Base-by-base conservation (phyloP, 306 rosid genomes). In the Ceratonia siliqua region DNA sequence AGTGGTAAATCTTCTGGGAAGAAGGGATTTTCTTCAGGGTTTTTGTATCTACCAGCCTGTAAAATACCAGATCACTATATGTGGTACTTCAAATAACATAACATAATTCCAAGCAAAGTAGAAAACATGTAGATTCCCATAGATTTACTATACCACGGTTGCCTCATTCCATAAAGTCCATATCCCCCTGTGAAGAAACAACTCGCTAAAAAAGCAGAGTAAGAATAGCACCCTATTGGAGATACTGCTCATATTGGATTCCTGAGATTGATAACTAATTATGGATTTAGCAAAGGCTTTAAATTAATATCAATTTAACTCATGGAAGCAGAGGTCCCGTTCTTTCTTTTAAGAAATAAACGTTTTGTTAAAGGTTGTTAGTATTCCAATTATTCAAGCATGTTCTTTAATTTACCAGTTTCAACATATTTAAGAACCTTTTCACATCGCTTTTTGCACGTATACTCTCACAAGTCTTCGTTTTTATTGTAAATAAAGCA, bases 1-100 rank as follows among this genome's bases (percentile, higher is more conserved):
- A 73, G 74, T 20, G 87, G 88, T 49, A 89, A 70, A 66, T 67
- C 33, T 21, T 75, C 75, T 0, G 89, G 92, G 74, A 77, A 89
- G 70, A 87, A 87, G 0, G 97, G 86, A 45, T 74, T 77, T 74
- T 87, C 92, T 87, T 87, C 95, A 28, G 86, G 97, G 64, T 64
- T 85, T 64, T 46, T 76, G 67, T 82, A 91, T 72, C 85, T 79
- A 43, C 92, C 92, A 18, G 86, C 86, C 95, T 91, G 87, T 24
- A 75, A 61, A 42, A 78, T 32, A 55, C 50, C 58, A 27, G 6
- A 41, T 70, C 28, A 78, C 6, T 8, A 25, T 7, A 21, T 20
- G 15, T 5, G 13, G 46, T 3, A 36, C 2, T 62, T 62, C n/a
- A 21, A 48, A 36, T 54, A n/a, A 8, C 21, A 5, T 12, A 70